phyloP scores from a whole-genome alignment of 768 basidiomycete genomes.

The Trametes punicea region DNA sequence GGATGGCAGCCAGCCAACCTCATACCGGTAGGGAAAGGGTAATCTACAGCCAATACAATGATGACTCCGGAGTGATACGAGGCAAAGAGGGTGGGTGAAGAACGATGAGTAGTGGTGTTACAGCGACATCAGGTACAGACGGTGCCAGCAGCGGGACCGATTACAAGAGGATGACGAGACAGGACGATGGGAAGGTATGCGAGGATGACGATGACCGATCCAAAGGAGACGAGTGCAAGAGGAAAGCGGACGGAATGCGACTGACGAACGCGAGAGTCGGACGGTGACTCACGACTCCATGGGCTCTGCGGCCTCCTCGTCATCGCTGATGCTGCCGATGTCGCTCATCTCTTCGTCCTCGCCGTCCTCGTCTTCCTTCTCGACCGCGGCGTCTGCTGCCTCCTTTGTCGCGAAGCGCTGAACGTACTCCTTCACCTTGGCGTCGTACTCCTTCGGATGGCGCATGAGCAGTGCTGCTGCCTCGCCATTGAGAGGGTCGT shows the following conservation, averaged over 20 bases:
- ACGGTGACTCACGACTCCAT: constrained; percentile 20
- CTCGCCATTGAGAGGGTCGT: constrained; percentile 97
- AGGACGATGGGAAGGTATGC: constrained; percentile 2
- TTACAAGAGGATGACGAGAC: background rate
- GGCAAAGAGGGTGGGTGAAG: background rate
- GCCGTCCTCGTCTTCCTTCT: constrained; percentile 63
- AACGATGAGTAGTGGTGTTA: constrained; percentile 9
- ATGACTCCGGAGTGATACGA: constrained; percentile 9
- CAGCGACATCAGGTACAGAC: constrained; percentile 17
- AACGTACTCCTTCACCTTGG: constrained; percentile 97
- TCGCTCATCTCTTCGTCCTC: constrained; percentile 86
- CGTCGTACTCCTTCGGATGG: constrained; percentile 93
- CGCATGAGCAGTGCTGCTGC: constrained; percentile 97
- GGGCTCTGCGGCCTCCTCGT: constrained; percentile 45
- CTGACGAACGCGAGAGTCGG: background rate
- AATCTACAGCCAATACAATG: constrained; percentile 15
- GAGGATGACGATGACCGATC: background rate
- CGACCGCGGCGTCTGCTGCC: constrained; percentile 71
- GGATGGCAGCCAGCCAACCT: background rate
- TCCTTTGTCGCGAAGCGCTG: constrained; percentile 91
- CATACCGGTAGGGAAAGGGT: background rate
- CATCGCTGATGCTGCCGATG: constrained; percentile 77
- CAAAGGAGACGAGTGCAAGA: background rate
- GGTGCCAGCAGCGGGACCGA: constrained; percentile 12
- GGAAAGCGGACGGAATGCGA: background rate